Evolutionary conservation across 2,329 filamentous ascomycete genomes (phyloP), one percentile per base, ranked within the genome.

Genomic region (Talaromyces sp.): DNA sequence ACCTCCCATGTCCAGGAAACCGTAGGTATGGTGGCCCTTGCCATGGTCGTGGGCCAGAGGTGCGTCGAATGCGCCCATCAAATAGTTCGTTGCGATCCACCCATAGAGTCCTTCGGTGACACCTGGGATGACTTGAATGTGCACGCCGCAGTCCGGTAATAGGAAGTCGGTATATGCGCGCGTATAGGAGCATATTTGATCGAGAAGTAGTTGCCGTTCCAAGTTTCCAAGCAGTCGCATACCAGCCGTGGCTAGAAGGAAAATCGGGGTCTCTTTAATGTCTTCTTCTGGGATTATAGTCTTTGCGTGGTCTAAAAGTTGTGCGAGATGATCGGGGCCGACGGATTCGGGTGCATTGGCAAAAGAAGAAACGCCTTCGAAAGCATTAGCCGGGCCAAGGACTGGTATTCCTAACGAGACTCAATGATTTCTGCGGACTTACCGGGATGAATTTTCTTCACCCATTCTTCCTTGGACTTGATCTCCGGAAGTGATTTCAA

Each of bases 1-100:
- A 47, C 94, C 94, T 45, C 94, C 94, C 95, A 99, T 99, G 70
- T 99, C 94, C 55, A 99, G 78, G 67, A 99, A 99, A 0, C 94
- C 94, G 71, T 97, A 99, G 0, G 94, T 99, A 67, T 92, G 89
- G 70, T 97, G 94, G 22, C 83, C 85, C 60, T 96, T 91, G 47
- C 91, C 91, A 70, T 96, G 91, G 48, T 84, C 78, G 65, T 96
- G 90, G 13, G 85, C 76, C 46, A 86, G 77, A 0, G 90, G 87
- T 16, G 82, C 79, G 70, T 97, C 89, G 65, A 99, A 97, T 3
- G 91, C 91, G 24, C 91, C 93, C 1, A 99, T 80, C 27, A 99
- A 76, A 67, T 99, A 99, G 69, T 99, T 99, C 48, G 93, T 90
- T 7, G 95, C 93, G 63, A 99, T 89, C 94, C 94, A 99, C 35